phyloP scores from a whole-genome alignment of 129 eudicot species.

The Pittosporum tobira region DNA sequence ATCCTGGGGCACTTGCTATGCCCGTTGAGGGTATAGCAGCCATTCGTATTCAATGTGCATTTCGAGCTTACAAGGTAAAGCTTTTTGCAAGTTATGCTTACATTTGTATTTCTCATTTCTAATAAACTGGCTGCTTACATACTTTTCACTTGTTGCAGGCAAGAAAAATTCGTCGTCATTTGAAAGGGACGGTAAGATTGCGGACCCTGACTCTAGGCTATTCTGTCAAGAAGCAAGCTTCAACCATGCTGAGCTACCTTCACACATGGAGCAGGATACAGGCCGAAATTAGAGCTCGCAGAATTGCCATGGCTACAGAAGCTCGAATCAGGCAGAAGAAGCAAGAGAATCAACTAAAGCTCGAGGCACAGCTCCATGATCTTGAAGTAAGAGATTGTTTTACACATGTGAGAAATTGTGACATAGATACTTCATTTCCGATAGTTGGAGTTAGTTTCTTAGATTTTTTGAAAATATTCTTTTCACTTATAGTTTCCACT shows the following conservation, averaged over 20 bases:
- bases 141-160: constrained; percentile 36
- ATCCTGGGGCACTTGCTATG: constrained; percentile 10
- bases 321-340: constrained; percentile 69
- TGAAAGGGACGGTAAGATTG: constrained; percentile 43
- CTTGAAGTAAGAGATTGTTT: constrained; percentile 39
- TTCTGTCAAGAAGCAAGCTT: constrained; percentile 59
- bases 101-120: background rate
- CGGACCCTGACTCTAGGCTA: constrained; percentile 42
- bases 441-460: background rate
- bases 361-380: constrained; percentile 65
- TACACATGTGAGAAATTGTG: background rate
- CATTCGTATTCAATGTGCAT: constrained; percentile 58
- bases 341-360: constrained; percentile 72
- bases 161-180: constrained; percentile 36
- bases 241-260: constrained; percentile 57
- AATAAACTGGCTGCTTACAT: background rate
- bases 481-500: background rate
- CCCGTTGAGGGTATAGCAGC: constrained; percentile 49
- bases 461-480: background rate
- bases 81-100: background rate
- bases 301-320: constrained; percentile 62
- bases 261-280: constrained; percentile 87
- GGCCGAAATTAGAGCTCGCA: constrained; percentile 53
- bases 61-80: constrained; percentile 44
- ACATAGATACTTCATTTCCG: background rate